Evolutionary conservation across 257 asterid genomes (phyloP).

Genomic region (Forsythia suspensa): DNA sequence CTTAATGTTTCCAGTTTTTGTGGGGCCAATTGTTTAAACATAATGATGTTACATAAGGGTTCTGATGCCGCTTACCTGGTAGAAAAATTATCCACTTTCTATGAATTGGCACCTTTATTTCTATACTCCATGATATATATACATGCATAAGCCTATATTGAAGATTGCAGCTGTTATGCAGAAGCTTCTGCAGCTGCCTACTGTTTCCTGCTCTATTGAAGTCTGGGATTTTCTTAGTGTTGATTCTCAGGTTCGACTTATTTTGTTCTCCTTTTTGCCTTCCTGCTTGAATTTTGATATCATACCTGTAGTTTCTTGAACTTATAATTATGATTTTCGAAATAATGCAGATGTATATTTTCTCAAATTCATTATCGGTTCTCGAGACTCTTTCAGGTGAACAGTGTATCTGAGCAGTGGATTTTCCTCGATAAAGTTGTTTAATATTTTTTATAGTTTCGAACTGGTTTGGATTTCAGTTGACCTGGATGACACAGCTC

Average conservation of each 20-base stretch:
- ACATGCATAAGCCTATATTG: not conserved
- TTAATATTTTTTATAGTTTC: constrained; percentile 17
- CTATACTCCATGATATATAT: not conserved
- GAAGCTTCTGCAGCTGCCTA: constrained; percentile 90
- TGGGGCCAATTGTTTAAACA: not conserved
- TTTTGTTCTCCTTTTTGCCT: constrained; percentile 21
- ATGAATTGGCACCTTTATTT: constrained; percentile 2
- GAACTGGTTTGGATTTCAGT: constrained; percentile 43
- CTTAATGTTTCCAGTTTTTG: constrained; percentile 13
- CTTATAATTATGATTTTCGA: constrained; percentile 19
- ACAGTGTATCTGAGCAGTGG: constrained; percentile 23
- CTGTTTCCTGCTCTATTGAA: constrained; percentile 86
- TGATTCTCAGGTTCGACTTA: constrained; percentile 85
- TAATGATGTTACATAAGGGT: not conserved
- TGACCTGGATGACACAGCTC: constrained; percentile 44
- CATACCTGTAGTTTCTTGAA: constrained; percentile 23
- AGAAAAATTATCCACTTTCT: constrained; percentile 9
- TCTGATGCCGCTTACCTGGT: constrained; percentile 9
- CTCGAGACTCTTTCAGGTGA: constrained; percentile 85
- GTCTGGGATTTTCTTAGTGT: constrained; percentile 99
- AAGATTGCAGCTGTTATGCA: constrained; percentile 37
- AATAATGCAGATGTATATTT: constrained; percentile 77
- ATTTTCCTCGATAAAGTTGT: constrained; percentile 5
- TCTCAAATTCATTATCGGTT: constrained; percentile 81
- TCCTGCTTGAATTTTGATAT: constrained; percentile 11